Conservation (phyloP, 768 basidiomycete species). For the Naganishia antarctica region DNA sequence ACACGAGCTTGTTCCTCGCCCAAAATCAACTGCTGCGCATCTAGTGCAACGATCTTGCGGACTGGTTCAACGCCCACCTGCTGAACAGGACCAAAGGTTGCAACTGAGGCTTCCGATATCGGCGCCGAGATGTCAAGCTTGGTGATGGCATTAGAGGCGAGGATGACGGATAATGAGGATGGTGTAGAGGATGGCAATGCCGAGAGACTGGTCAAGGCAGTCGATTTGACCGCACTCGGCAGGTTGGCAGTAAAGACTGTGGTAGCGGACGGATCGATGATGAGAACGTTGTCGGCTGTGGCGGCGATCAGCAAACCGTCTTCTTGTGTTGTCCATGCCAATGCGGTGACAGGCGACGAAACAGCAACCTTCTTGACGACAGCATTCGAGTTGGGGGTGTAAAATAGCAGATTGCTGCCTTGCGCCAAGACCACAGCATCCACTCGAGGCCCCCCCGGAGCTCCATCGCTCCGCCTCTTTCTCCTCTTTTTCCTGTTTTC, state of each 20-base stretch:
- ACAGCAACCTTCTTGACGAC: slow-evolving; percentile 26
- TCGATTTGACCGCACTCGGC: slow-evolving; percentile 22
- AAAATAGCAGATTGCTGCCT: slow-evolving; percentile 5
- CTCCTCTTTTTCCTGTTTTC: slow-evolving; percentile 22
- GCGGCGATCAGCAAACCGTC: slow-evolving; percentile 31
- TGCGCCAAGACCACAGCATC: slow-evolving; percentile 18
- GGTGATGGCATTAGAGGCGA: slow-evolving; percentile 34
- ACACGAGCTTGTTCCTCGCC: slow-evolving; percentile 25
- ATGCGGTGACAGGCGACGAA: slow-evolving; percentile 1
- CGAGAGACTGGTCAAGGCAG: slow-evolving; percentile 33
- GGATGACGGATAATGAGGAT: slow-evolving; percentile 31
- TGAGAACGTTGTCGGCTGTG: slow-evolving; percentile 25
- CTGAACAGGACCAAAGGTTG: slow-evolving; percentile 35
- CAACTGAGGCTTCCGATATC: slow-evolving; percentile 35
- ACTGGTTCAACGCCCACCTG: slow-evolving; percentile 33
- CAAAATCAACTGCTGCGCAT: slow-evolving; percentile 21
- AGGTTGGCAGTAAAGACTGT: slow-evolving; percentile 29
- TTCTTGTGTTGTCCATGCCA: slow-evolving; percentile 22
- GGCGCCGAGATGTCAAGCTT: slow-evolving; percentile 34
- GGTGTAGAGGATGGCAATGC: slow-evolving; percentile 34
- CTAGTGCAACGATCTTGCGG: slow-evolving; percentile 34
- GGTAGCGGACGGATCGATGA: slow-evolving; percentile 28
- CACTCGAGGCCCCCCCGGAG: slow-evolving; percentile 3
- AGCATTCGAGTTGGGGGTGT: slow-evolving; percentile 23
- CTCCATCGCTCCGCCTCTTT: slow-evolving; percentile 8